Conservation (phyloP, 1,139 yeast species). For the Spathaspora sp. region DNA sequence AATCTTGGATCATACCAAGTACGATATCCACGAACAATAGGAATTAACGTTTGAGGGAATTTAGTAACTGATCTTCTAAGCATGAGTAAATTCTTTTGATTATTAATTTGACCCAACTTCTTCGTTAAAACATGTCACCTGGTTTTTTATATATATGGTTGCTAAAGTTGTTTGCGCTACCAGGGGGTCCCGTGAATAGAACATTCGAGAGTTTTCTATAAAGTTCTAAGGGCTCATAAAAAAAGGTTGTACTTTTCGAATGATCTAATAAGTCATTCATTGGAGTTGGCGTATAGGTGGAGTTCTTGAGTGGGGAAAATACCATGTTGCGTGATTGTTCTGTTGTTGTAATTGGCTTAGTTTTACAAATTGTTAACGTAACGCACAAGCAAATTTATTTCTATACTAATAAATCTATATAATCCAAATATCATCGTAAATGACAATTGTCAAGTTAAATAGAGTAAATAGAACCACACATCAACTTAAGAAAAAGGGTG, state of each 20-base stretch:
- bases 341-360: too few species aligned
- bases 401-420: too few species aligned
- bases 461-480: too few species aligned
- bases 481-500: too few species aligned
- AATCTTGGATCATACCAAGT: not conserved
- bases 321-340: too few species aligned
- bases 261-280: not conserved
- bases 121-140: not conserved
- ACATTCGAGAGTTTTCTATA: not conserved
- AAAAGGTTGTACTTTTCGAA: not conserved
- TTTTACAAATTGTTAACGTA: too few species aligned
- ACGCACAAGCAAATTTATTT: too few species aligned
- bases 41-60: not conserved
- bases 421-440: too few species aligned
- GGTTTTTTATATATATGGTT: not conserved
- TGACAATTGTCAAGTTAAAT: too few species aligned
- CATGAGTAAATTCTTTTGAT: not conserved
- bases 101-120: not conserved
- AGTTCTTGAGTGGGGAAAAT: too few species aligned
- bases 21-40: not conserved
- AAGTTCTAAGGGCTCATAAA: not conserved
- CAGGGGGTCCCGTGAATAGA: not conserved
- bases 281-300: too few species aligned
- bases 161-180: not conserved
- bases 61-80: not conserved